Conservation (phyloP, 176 grass and related monocot species). For the Tuctoria greenei region DNA sequence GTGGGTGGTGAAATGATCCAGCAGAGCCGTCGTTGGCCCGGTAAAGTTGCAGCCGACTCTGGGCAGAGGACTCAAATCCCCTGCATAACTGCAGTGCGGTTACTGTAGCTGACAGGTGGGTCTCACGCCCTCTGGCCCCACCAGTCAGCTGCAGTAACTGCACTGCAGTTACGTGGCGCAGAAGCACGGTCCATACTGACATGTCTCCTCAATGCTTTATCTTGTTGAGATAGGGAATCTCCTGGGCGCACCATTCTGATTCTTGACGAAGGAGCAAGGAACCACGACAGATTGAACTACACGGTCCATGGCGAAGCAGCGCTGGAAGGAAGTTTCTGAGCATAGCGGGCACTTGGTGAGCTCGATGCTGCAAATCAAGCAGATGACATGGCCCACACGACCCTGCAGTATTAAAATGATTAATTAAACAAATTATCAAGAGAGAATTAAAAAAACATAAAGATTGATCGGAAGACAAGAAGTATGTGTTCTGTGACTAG, state of each 20-base stretch:
- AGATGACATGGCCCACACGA: slow-evolving; percentile 25
- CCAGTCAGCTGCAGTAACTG: too few species aligned
- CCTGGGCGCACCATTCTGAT: slow-evolving; percentile 1
- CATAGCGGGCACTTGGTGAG: background rate
- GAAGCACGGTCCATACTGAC: background rate
- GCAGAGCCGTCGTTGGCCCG: background rate
- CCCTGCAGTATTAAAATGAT: background rate
- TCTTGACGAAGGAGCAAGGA: slow-evolving; percentile 20
- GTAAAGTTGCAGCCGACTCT: background rate
- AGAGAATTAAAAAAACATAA: background rate
- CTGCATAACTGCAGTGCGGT: too few species aligned
- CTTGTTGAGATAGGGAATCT: slow-evolving; percentile 2
- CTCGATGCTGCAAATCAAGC: background rate
- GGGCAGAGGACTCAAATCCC: too few species aligned
- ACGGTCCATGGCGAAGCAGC: slow-evolving; percentile 29
- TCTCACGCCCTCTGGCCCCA: too few species aligned
- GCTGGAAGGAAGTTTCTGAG: background rate
- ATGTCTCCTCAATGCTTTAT: background rate
- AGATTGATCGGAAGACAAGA: background rate
- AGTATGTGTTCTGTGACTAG: background rate
- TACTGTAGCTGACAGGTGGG: too few species aligned
- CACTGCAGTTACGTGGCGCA: too few species aligned
- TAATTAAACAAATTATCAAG: background rate
- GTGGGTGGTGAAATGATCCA: background rate
- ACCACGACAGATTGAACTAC: slow-evolving; percentile 20